These are phyloP conservation scores for Xylaria sp. DNA, from an alignment of 2,329 filamentous ascomycete species.

Conservation along the genomic window DNA sequence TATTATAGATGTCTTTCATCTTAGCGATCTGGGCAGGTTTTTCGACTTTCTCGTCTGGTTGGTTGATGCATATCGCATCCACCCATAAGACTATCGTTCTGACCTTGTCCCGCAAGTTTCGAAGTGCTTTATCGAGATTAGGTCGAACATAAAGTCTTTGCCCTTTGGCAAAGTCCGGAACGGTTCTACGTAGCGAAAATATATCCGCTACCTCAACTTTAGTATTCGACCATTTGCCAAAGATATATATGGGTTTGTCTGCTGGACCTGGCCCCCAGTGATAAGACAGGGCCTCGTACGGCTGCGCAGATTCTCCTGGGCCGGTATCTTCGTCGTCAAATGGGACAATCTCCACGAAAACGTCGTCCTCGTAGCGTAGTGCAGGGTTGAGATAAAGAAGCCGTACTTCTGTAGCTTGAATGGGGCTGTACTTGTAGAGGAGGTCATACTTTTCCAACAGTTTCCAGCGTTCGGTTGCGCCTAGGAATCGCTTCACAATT, in stretches of 20 bases:
- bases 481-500: slow-evolving; percentile 2
- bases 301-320: not conserved
- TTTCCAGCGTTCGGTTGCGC: not conserved
- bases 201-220: not conserved
- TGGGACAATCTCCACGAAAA: not conserved
- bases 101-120: not conserved
- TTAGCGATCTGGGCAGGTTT: not conserved
- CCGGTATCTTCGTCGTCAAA: not conserved
- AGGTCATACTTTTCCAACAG: slow-evolving; percentile 5
- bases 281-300: slow-evolving; percentile 3
- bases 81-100: not conserved
- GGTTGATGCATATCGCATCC: slow-evolving; percentile 6
- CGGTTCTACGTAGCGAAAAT: not conserved
- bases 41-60: slow-evolving; percentile 5
- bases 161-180: slow-evolving; percentile 1
- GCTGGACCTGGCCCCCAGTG: not conserved
- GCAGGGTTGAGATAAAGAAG: slow-evolving; percentile 15
- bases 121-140: not conserved
- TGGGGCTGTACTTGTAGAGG: slow-evolving; percentile 1
- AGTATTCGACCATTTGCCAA: not conserved
- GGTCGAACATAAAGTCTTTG: not conserved
- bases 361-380: not conserved
- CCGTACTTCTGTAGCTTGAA: not conserved
- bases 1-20: slow-evolving; percentile 23
- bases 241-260: not conserved